Percentiles rank a stretch among this genome's conserved stretches.
Conservation (phyloP, 495 filamentous ascomycete species). For the Penicillium taxi region DNA sequence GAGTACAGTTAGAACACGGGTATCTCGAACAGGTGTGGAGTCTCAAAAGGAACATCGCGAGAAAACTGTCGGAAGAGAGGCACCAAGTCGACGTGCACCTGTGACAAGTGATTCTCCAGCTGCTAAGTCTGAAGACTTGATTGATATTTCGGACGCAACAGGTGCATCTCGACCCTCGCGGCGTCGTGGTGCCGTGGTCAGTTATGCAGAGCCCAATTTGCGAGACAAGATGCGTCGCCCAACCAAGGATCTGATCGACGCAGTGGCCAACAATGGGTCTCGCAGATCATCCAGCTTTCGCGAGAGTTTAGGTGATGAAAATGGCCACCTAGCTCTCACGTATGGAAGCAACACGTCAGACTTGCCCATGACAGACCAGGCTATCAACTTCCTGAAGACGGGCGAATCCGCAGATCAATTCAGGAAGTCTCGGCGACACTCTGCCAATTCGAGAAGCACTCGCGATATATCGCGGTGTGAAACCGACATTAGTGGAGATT, state of each 20-base stretch:
- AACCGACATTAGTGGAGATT: constrained; percentile 1
- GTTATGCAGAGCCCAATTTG: constrained; percentile 80
- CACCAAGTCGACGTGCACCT: constrained; percentile 6
- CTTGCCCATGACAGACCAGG: constrained; percentile 1
- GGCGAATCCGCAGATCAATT: constrained; percentile 6
- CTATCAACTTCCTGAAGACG: too few relatives aligned
- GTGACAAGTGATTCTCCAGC: constrained; percentile 8
- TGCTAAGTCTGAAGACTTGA: constrained; percentile 5
- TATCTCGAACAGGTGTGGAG: constrained; percentile 1
- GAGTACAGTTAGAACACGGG: constrained; percentile 7
- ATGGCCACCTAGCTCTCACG: constrained; percentile 6
- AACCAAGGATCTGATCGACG: constrained; percentile 64
- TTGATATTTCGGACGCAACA: constrained; percentile 15
- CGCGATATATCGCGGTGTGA: constrained; percentile 2
- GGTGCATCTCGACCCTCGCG: constrained; percentile 52
- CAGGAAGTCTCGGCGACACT: constrained; percentile 31
- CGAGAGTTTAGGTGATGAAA: constrained; percentile 16
- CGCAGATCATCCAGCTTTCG: constrained; percentile 29
- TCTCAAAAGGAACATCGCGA: constrained; percentile 13
- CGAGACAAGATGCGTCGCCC: constrained; percentile 82
- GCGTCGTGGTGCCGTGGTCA: constrained; percentile 58
- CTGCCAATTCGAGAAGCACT: constrained; percentile 26
- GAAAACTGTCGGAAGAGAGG: constrained; percentile 1
- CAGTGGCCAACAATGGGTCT: constrained; percentile 49
- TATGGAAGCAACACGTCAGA: constrained; percentile 5